These are phyloP conservation scores for Coccomyxa sp. DNA, from an alignment of 139 green algal species.

Conservation along the genomic window DNA sequence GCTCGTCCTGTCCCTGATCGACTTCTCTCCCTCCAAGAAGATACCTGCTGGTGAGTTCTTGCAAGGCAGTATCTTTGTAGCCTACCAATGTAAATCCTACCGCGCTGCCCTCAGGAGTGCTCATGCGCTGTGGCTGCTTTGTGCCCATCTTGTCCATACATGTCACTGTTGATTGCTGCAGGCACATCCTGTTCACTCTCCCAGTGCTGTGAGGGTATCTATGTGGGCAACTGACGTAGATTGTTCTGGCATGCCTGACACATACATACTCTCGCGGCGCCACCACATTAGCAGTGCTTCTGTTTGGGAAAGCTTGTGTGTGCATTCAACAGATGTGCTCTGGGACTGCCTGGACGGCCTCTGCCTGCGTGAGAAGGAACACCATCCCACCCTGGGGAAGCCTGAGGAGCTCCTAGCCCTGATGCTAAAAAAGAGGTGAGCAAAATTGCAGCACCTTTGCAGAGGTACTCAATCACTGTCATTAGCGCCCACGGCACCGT, in stretches of 20 bases:
- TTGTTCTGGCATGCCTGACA: not conserved
- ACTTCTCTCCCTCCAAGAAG: conserved; percentile 2
- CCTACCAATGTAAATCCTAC: not conserved
- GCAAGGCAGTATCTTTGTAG: not conserved
- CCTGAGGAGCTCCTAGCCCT: conserved; percentile 13
- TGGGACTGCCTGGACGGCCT: conserved; percentile 16
- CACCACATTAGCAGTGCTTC: too few relatives aligned
- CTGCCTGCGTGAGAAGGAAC: not conserved
- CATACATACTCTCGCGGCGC: too few relatives aligned
- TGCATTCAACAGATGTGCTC: conserved; percentile 9
- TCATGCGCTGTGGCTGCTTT: not conserved
- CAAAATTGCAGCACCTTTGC: not conserved
- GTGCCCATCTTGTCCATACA: too few relatives aligned
- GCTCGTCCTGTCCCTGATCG: not conserved
- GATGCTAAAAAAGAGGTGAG: conserved; percentile 14
- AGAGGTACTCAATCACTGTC: not conserved
- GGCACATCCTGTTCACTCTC: not conserved
- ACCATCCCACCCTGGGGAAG: conserved; percentile 8
- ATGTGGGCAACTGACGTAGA: too few relatives aligned
- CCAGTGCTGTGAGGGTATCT: not conserved
- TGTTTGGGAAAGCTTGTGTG: too few relatives aligned
- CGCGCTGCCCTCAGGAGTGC: not conserved
- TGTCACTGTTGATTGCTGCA: not conserved
- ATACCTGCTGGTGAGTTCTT: not conserved
- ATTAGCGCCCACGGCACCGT: not conserved